Conservation (phyloP, 2,329 filamentous ascomycete genomes). For the Anthostomella pinea region DNA sequence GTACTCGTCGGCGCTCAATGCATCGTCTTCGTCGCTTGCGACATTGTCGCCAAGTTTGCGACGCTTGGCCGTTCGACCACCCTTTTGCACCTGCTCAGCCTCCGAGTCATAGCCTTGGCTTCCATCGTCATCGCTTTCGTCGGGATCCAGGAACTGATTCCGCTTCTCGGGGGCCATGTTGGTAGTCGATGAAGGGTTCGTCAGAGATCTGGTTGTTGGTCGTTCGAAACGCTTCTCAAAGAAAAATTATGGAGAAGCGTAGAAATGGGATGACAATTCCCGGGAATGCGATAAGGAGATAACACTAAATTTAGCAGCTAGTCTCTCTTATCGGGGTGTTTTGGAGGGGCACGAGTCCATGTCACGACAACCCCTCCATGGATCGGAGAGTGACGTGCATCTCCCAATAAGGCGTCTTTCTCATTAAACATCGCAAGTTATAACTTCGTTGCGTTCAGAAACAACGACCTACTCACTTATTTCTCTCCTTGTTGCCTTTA, state of each 20-base stretch:
- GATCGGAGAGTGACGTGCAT: too few species aligned
- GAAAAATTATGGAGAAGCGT: constrained; percentile 6
- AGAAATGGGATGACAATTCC: too few species aligned
- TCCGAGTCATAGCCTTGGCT: constrained; percentile 65
- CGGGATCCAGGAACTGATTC: constrained; percentile 67
- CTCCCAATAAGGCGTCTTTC: too few species aligned
- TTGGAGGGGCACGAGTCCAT: constrained; percentile 1
- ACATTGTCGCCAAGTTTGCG: constrained; percentile 29
- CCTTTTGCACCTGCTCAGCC: constrained; percentile 63
- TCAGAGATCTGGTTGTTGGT: background rate
- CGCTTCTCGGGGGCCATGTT: constrained; percentile 66
- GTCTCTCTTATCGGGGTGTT: constrained; percentile 7
- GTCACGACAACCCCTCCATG: too few species aligned
- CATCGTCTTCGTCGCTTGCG: constrained; percentile 27
- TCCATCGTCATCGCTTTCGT: constrained; percentile 58
- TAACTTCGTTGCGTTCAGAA: too few species aligned
- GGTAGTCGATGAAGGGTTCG: background rate
- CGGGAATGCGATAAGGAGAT: too few species aligned
- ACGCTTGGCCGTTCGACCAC: constrained; percentile 57
- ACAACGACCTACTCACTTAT: too few species aligned
- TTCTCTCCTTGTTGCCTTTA: too few species aligned
- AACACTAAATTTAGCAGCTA: background rate
- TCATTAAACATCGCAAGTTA: too few species aligned
- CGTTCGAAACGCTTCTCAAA: too few species aligned
- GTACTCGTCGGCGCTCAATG: constrained; percentile 31